Conservation (phyloP, 139 green algal genomes). For the Micractinium sp. region DNA sequence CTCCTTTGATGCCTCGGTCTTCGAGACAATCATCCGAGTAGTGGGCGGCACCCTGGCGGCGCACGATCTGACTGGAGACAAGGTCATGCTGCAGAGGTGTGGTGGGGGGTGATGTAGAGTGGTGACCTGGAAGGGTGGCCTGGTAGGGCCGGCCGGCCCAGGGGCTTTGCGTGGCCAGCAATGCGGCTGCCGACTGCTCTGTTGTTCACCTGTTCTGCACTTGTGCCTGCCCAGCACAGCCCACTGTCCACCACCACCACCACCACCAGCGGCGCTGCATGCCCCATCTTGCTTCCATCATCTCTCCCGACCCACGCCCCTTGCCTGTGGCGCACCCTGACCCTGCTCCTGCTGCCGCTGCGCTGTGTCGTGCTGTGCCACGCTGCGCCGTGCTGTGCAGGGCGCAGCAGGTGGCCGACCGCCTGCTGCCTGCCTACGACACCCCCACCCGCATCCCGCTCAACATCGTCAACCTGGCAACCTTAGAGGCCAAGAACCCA, state of each 20-base stretch:
- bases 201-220: too few species aligned
- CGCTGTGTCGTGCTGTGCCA: background rate
- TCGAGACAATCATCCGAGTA: conserved; percentile 38
- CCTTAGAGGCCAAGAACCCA: conserved; percentile 40
- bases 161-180: background rate
- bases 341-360: background rate
- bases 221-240: conserved; percentile 50
- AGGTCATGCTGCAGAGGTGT: conserved; percentile 43
- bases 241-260: conserved; percentile 65
- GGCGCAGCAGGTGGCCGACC: conserved; percentile 55
- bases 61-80: conserved; percentile 71
- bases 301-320: background rate
- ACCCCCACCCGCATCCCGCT: conserved; percentile 72
- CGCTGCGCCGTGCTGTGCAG: conserved; percentile 35
- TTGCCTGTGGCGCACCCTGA: conserved; percentile 32
- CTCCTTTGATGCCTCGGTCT: conserved; percentile 40
- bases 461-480: conserved; percentile 65
- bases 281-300: too few species aligned
- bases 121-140: background rate
- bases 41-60: conserved; percentile 64
- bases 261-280: too few species aligned
- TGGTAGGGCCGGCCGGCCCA: background rate
- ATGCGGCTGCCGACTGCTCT: too few species aligned
- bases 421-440: conserved; percentile 76
- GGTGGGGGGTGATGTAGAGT: conserved; percentile 37